These are phyloP conservation scores for Helichrysum umbraculigerum DNA, from an alignment of 129 eudicot genomes.

Conservation along the genomic window DNA sequence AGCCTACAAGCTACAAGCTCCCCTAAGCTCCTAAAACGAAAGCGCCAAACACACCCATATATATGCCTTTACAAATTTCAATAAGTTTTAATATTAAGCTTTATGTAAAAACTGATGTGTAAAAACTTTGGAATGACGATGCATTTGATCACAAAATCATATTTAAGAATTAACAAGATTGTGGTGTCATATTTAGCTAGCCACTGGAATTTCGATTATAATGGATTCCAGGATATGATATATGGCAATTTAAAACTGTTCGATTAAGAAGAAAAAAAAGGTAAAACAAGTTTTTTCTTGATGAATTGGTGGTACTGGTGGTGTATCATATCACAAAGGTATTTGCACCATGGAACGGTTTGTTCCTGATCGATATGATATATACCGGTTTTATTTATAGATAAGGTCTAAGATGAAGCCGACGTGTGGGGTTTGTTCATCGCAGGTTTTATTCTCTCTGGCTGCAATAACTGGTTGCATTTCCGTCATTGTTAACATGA, in stretches of 20 bases:
- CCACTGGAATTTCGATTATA: conserved; percentile 13
- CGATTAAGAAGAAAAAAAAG: not conserved
- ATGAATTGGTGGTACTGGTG: too few relatives aligned
- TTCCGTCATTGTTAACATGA: conserved; percentile 46
- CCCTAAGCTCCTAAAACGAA: too few relatives aligned
- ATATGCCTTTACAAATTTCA: too few relatives aligned
- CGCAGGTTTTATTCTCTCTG: conserved; percentile 32
- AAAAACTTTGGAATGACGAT: too few relatives aligned
- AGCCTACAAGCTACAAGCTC: too few relatives aligned
- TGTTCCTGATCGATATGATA: conserved; percentile 9
- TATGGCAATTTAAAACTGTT: conserved; percentile 15
- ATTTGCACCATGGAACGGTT: conserved; percentile 19
- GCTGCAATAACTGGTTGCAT: conserved; percentile 32
- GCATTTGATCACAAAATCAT: not conserved
- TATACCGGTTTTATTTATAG: conserved; percentile 13
- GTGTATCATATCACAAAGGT: not conserved
- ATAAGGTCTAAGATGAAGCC: conserved; percentile 27
- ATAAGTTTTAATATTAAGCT: too few relatives aligned
- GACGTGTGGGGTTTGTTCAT: conserved; percentile 31
- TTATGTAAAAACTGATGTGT: too few relatives aligned
- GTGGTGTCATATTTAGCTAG: too few relatives aligned
- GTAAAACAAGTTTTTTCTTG: not conserved
- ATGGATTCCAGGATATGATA: conserved; percentile 17
- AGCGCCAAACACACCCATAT: too few relatives aligned
- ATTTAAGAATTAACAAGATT: too few relatives aligned